Evolutionary conservation across 208 protist genomes (phyloP).

Genomic region (Acanthamoeba quina): DNA sequence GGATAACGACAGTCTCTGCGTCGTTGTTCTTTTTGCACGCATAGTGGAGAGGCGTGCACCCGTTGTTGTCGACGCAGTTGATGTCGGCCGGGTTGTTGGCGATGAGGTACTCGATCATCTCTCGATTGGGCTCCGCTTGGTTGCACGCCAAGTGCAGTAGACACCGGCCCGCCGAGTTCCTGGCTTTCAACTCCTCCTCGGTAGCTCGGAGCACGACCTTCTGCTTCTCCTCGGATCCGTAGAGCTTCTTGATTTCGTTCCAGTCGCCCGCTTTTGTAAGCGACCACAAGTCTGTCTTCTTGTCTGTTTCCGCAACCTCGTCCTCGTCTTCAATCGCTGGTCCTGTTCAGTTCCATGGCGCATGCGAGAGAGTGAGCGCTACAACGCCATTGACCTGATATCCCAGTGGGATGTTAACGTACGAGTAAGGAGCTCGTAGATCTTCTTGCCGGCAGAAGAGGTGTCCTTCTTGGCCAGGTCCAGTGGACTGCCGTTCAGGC

Average conservation of each 20-base stretch:
- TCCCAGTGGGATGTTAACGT: not conserved
- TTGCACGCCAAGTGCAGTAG: constrained; percentile 52
- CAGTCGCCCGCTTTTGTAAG: constrained; percentile 17
- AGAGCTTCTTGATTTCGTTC: constrained; percentile 27
- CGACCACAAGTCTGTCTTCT: not conserved
- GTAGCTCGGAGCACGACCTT: not conserved
- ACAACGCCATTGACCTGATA: not conserved
- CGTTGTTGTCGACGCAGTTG: constrained; percentile 46
- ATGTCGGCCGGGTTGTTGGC: not conserved
- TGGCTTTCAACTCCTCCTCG: not conserved
- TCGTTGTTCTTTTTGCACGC: constrained; percentile 40
- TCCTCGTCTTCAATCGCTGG: constrained; percentile 7
- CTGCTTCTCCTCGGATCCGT: not conserved
- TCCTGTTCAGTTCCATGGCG: not conserved
- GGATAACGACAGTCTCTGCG: not conserved
- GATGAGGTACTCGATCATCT: constrained; percentile 36
- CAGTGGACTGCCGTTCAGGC: not conserved
- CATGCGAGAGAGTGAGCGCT: not conserved
- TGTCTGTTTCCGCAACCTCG: not conserved
- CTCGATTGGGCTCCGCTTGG: constrained; percentile 38
- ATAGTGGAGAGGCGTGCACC: constrained; percentile 56
- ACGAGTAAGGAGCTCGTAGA: constrained; percentile 33
- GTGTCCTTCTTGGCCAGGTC: constrained; percentile 37
- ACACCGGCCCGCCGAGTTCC: not conserved
- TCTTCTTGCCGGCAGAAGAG: not conserved